Conservation (phyloP, 352 stramenopile species). For the Pythium phragmiticola region DNA sequence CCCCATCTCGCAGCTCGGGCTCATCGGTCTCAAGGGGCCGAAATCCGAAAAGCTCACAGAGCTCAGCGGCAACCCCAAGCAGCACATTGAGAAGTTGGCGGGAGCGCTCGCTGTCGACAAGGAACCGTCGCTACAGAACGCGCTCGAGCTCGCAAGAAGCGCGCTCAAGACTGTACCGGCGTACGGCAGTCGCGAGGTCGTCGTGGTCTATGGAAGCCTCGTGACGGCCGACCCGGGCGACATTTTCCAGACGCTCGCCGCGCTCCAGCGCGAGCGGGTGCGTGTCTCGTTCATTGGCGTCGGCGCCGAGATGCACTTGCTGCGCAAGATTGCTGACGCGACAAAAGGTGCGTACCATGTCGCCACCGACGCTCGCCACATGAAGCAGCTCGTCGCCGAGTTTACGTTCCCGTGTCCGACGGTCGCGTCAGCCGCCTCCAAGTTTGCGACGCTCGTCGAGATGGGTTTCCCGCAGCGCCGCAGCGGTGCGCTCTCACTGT, state of each 20-base stretch:
- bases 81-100: slow-evolving; percentile 81
- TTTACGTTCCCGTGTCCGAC: slow-evolving; percentile 94
- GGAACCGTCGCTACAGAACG: slow-evolving; percentile 91
- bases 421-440: slow-evolving; percentile 59
- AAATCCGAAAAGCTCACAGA: slow-evolving; percentile 91
- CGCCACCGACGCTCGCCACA: slow-evolving; percentile 91
- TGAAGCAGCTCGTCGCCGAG: slow-evolving; percentile 90
- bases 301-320: slow-evolving; percentile 92
- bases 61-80: slow-evolving; percentile 86
- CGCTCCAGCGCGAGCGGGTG: slow-evolving; percentile 89
- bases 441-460: slow-evolving; percentile 78
- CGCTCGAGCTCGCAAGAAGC: slow-evolving; percentile 85
- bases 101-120: slow-evolving; percentile 66
- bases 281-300: slow-evolving; percentile 94
- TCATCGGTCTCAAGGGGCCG: slow-evolving; percentile 90
- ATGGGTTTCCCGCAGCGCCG: slow-evolving; percentile 84
- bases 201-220: slow-evolving; percentile 95
- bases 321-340: slow-evolving; percentile 85
- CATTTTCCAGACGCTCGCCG: slow-evolving; percentile 92
- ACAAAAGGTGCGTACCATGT: slow-evolving; percentile 95
- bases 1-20: slow-evolving; percentile 89
- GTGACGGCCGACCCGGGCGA: slow-evolving; percentile 96
- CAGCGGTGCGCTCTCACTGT: slow-evolving; percentile 76
- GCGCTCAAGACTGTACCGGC: slow-evolving; percentile 90
- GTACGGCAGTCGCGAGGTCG: slow-evolving; percentile 87